Evolutionary conservation across 2,329 filamentous ascomycete genomes (phyloP).

Genomic region (Incumbomyces lentus): DNA sequence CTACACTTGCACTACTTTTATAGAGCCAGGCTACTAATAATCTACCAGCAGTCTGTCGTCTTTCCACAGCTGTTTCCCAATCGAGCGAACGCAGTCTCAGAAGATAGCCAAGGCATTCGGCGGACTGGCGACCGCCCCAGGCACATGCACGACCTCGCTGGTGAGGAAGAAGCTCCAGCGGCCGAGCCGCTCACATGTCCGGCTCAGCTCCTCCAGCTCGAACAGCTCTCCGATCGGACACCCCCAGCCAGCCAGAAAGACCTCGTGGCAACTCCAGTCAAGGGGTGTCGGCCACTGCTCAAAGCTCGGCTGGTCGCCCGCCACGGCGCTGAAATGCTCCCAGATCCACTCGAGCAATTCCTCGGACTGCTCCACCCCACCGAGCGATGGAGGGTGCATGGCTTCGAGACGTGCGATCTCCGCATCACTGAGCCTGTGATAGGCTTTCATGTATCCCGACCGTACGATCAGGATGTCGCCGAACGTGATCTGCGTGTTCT

Average conservation of each 20-base stretch:
- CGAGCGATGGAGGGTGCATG: constrained; percentile 13
- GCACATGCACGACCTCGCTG: constrained; percentile 24
- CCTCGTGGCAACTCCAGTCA: constrained; percentile 22
- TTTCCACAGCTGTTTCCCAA: background rate
- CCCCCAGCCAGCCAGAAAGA: constrained; percentile 24
- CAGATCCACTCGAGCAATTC: constrained; percentile 27
- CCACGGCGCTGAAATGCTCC: constrained; percentile 28
- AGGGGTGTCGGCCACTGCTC: constrained; percentile 20
- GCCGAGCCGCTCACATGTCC: constrained; percentile 27
- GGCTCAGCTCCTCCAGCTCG: constrained; percentile 32
- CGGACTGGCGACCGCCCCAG: constrained; percentile 21
- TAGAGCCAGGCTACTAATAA: too few species aligned
- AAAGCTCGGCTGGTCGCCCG: constrained; percentile 27
- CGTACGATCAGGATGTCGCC: constrained; percentile 24
- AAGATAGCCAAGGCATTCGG: constrained; percentile 22
- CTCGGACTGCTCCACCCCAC: constrained; percentile 27
- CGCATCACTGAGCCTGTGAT: constrained; percentile 14
- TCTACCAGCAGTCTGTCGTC: background rate
- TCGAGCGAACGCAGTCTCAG: constrained; percentile 4
- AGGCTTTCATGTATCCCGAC: constrained; percentile 22
- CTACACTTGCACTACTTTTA: too few species aligned
- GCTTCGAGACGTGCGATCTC: constrained; percentile 14
- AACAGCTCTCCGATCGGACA: constrained; percentile 24
- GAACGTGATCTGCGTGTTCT: constrained; percentile 18
- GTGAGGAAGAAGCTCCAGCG: constrained; percentile 41